Percentiles rank a stretch among this genome's conserved stretches.
Evolutionary conservation across 2,329 filamentous ascomycete species (phyloP).

Genomic region (Pseudopyricularia javanii): DNA sequence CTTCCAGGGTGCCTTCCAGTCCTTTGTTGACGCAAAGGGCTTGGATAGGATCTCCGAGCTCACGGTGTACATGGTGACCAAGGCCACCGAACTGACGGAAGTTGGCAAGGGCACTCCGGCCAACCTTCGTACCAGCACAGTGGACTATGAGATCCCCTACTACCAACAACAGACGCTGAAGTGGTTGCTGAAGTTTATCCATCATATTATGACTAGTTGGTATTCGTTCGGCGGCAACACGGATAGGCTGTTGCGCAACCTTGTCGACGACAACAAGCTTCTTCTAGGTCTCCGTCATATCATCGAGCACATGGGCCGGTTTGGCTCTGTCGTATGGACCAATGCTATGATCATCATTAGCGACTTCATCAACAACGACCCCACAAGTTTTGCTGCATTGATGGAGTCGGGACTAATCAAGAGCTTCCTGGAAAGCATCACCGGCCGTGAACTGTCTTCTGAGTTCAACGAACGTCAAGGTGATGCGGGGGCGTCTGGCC

Average conservation of each 20-base stretch:
- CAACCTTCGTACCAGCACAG: conserved; percentile 61
- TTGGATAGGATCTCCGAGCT: conserved; percentile 86
- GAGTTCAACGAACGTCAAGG: conserved; percentile 13
- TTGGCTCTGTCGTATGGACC: conserved; percentile 92
- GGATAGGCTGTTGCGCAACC: conserved; percentile 78
- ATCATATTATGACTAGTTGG: conserved; percentile 81
- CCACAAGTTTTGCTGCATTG: conserved; percentile 92
- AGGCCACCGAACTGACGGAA: conserved; percentile 53
- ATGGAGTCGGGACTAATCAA: conserved; percentile 86
- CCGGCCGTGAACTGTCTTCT: conserved; percentile 33
- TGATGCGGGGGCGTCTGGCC: neutral
- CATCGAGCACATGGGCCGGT: conserved; percentile 65
- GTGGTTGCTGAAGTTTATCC: conserved; percentile 90
- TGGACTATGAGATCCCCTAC: conserved; percentile 89
- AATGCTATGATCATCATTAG: conserved; percentile 84
- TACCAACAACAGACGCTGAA: conserved; percentile 89
- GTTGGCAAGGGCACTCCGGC: conserved; percentile 59
- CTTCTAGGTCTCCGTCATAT: conserved; percentile 69
- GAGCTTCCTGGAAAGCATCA: conserved; percentile 74
- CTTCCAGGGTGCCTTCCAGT: conserved; percentile 72
- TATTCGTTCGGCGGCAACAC: conserved; percentile 63
- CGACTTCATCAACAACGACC: conserved; percentile 97
- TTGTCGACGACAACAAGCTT: conserved; percentile 85
- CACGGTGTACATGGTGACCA: conserved; percentile 64
- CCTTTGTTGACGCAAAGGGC: conserved; percentile 70